phyloP scores from a whole-genome alignment of 2,329 filamentous ascomycete genomes.

The Penicillium sp. region DNA sequence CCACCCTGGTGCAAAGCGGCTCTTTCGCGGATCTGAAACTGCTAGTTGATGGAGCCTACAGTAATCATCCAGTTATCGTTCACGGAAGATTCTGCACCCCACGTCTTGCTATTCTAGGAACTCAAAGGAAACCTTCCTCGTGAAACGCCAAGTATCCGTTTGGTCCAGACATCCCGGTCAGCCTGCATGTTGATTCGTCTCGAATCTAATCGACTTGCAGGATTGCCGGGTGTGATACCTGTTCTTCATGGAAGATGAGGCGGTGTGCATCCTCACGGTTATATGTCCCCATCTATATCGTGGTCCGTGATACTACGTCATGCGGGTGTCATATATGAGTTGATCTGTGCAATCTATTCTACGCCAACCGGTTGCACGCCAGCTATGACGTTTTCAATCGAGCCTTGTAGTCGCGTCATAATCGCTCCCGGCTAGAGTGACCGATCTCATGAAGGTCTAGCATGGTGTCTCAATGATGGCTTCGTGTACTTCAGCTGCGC shows the following conservation, averaged over 20 bases:
- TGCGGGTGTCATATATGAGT: neutral
- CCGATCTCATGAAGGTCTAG: too few species aligned
- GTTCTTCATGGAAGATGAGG: conserved; percentile 3
- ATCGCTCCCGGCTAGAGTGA: too few species aligned
- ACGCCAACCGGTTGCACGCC: neutral
- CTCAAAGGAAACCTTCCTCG: neutral
- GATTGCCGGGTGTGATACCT: neutral
- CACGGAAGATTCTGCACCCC: conserved; percentile 13
- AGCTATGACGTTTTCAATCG: neutral
- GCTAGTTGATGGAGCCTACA: conserved; percentile 12
- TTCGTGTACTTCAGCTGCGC: too few species aligned
- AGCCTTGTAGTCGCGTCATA: too few species aligned
- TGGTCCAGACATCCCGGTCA: conserved; percentile 1
- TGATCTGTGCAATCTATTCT: neutral
- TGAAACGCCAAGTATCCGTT: conserved; percentile 7
- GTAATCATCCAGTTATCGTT: conserved; percentile 10
- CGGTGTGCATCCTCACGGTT: conserved; percentile 7
- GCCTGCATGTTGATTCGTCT: conserved; percentile 4
- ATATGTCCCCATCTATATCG: too few species aligned
- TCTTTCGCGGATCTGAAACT: conserved; percentile 13
- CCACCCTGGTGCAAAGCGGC: conserved; percentile 11
- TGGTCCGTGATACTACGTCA: conserved; percentile 22
- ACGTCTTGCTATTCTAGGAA: conserved; percentile 16
- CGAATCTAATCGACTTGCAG: neutral
- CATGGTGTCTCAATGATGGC: too few species aligned